Conservation (phyloP, 2,329 filamentous ascomycete species). For the Fusarium sp. region DNA sequence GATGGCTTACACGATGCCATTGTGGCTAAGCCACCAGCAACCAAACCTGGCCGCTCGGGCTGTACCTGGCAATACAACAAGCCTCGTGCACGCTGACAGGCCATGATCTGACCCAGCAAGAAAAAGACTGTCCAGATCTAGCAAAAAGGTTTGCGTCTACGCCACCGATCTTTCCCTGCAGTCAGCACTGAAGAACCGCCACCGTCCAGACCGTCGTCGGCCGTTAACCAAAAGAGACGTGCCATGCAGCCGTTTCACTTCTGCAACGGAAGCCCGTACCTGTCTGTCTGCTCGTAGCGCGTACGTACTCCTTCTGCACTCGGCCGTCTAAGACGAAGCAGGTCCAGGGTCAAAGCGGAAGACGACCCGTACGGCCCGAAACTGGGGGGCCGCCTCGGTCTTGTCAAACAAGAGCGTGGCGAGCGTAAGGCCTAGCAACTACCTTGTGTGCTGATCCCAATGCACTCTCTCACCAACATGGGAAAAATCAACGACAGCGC, state of each 20-base stretch:
- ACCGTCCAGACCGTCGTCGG: slow-evolving; percentile 14
- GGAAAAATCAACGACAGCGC: slow-evolving; percentile 13
- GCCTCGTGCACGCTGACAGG: neutral
- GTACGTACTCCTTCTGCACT: neutral
- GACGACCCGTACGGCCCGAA: slow-evolving; percentile 32
- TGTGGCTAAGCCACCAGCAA: too few relatives aligned
- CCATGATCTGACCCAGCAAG: slow-evolving; percentile 26
- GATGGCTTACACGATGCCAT: too few relatives aligned
- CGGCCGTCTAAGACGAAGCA: slow-evolving; percentile 31
- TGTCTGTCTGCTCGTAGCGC: too few relatives aligned
- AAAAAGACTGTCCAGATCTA: slow-evolving; percentile 17
- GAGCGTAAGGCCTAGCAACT: slow-evolving; percentile 8
- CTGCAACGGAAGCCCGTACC: slow-evolving; percentile 4
- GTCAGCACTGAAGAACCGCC: slow-evolving; percentile 14
- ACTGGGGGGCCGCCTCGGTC: slow-evolving; percentile 9
- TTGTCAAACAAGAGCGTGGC: slow-evolving; percentile 7
- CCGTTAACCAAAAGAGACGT: slow-evolving; percentile 7
- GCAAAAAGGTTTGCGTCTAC: slow-evolving; percentile 23
- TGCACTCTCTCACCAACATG: slow-evolving; percentile 9
- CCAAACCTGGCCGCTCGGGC: too few relatives aligned
- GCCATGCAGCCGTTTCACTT: slow-evolving; percentile 15
- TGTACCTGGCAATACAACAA: neutral
- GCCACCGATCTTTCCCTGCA: slow-evolving; percentile 37
- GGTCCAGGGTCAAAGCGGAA: slow-evolving; percentile 33
- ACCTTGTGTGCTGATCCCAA: slow-evolving; percentile 28